These are phyloP conservation scores for Penicillium palitans DNA, from an alignment of 2,329 filamentous ascomycete species.

Conservation along the genomic window DNA sequence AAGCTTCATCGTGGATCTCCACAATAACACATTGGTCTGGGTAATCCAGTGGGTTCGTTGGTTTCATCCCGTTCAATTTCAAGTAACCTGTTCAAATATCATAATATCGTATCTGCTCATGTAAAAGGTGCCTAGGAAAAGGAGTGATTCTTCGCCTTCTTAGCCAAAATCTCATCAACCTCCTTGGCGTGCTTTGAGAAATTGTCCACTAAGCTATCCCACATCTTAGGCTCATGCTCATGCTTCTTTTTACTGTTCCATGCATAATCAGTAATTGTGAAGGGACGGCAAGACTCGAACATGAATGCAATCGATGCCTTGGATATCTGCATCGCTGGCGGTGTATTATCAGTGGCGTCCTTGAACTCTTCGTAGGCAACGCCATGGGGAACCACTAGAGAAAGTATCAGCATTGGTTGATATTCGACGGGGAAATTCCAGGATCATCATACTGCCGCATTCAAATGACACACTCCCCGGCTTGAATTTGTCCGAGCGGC, in stretches of 20 bases:
- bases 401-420: not conserved
- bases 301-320: slow-evolving; percentile 38
- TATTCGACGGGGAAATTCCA: not conserved
- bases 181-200: slow-evolving; percentile 51
- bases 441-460: slow-evolving; percentile 31
- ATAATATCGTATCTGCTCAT: not conserved
- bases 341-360: slow-evolving; percentile 28
- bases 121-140: slow-evolving; percentile 11
- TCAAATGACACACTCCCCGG: slow-evolving; percentile 39
- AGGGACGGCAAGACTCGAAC: slow-evolving; percentile 38
- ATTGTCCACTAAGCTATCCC: slow-evolving; percentile 56
- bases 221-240: slow-evolving; percentile 54
- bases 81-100: not conserved
- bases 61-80: not conserved
- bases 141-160: slow-evolving; percentile 26
- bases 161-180: slow-evolving; percentile 47
- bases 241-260: slow-evolving; percentile 43
- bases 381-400: slow-evolving; percentile 38
- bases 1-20: not conserved
- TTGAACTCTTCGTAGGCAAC: slow-evolving; percentile 40
- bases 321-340: slow-evolving; percentile 35
- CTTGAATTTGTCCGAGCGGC: slow-evolving; percentile 37
- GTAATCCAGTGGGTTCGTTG: not conserved
- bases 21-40: not conserved
- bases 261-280: slow-evolving; percentile 39